Base-by-base conservation (phyloP, 179 eudicot species). In the Kewa caespitosa region DNA sequence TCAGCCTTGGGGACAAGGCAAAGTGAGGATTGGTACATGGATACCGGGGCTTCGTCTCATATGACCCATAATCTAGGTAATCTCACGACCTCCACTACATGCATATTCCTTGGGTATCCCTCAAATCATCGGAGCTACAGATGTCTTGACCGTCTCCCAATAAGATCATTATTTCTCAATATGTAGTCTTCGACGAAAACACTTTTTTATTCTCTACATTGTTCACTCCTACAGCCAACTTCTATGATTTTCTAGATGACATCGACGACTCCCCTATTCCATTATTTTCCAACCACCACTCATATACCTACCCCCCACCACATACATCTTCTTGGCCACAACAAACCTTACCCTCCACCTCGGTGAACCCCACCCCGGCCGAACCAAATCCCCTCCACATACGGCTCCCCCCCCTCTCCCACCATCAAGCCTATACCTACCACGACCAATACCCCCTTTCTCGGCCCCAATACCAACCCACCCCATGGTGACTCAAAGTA, bases 51-150 rank as follows among this genome's bases (percentile, higher is more conserved):
- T 14, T 41, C 14, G 14, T 41, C 46, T 41, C 46, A 41, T 41
- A 8, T 41, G 9, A 41, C 46, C 46, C 14, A 8, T 41, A 14
- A 41, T 41, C 46, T 14, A 8, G 8, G 46, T 41, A 41, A 41
- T 41, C 46, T 41, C n/a, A n/a, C n/a, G n/a, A n/a, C n/a, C n/a
- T 71, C 72, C 1, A 66, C 71, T 1, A 30, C 52, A 30, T 78
- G 81, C 50, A 65, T 78, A 2, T 78, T 78, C 36, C 25, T 78
- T 6, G 76, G 81, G 0, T 78, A 42, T 63, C 52, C 55, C 0
- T n/a, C n/a, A n/a, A n/a, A n/a, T 46, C 81, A 72, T 71, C 20
- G 52, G 0, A 72, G 81, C 2, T 78, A 71, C 25, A 42, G 59
- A 0, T 78, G 72, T 38, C 69, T 57, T 13, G 73, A 77, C n/a